A percentile compares a stretch with the other conserved stretches of the same genome.
Conservation (phyloP, 176 grass and related monocot genomes). For the Musa beccarii region DNA sequence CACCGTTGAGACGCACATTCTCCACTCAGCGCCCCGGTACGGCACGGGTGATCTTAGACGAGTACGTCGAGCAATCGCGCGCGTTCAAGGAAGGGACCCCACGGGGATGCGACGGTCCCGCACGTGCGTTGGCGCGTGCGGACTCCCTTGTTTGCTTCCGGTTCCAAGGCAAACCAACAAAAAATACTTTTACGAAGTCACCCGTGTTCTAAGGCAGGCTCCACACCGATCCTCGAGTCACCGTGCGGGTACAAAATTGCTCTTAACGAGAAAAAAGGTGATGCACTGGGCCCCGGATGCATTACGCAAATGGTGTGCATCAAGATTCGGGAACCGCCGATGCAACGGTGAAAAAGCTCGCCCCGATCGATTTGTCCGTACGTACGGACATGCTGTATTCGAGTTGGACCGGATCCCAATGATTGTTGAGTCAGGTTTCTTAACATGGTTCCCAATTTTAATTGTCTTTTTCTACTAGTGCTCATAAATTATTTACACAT, state of each 20-base stretch:
- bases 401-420: too few species aligned
- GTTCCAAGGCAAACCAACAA: not conserved
- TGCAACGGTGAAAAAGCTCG: not conserved
- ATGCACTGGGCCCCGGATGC: not conserved
- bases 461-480: too few species aligned
- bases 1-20: too few species aligned
- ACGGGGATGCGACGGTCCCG: not conserved
- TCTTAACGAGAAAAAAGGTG: not conserved
- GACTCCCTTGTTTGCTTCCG: too few species aligned
- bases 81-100: too few species aligned
- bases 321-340: not conserved
- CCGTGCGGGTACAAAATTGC: not conserved
- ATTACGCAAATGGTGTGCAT: not conserved
- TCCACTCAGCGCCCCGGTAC: too few species aligned
- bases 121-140: not conserved
- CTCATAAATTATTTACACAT: too few species aligned
- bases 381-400: too few species aligned
- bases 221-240: not conserved
- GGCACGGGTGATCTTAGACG: fast-evolving
- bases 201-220: not conserved
- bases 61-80: too few species aligned
- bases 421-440: too few species aligned
- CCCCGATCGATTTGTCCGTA: not conserved
- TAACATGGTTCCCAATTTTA: too few species aligned
- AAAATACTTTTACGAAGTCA: not conserved